Conservation (phyloP, 148 eudicot genomes). For the Rhododendron ferrugineum region DNA sequence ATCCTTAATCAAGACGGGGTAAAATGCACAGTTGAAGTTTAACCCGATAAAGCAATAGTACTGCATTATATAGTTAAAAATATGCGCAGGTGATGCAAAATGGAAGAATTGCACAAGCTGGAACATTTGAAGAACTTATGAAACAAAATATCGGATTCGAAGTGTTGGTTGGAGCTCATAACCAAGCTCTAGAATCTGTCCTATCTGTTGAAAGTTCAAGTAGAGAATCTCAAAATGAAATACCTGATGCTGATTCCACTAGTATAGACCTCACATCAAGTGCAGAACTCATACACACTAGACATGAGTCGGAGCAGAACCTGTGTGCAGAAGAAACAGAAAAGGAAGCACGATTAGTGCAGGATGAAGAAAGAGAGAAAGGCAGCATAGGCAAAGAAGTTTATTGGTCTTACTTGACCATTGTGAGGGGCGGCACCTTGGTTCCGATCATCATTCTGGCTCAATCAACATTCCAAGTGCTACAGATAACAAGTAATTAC, state of each 20-base stretch:
- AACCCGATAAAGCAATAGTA: neutral
- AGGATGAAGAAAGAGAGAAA: conserved; percentile 89
- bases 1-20: neutral
- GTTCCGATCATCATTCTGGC: conserved; percentile 73
- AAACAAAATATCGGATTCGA: conserved; percentile 85
- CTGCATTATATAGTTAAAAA: neutral
- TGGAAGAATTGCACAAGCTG: conserved; percentile 86
- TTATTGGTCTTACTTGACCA: conserved; percentile 75
- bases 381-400: conserved; percentile 97
- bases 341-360: conserved; percentile 64
- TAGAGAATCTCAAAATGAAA: conserved; percentile 30
- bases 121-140: conserved; percentile 72
- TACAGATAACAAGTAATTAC: conserved; percentile 88
- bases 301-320: conserved; percentile 54
- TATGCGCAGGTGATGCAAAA: conserved; percentile 81
- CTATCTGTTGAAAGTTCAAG: conserved; percentile 57
- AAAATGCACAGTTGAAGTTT: neutral
- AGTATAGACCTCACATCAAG: conserved; percentile 27
- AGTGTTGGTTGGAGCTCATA: conserved; percentile 87
- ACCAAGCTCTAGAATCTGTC: conserved; percentile 81
- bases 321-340: conserved; percentile 50
- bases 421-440: conserved; percentile 65
- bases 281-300: conserved; percentile 41
- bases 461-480: conserved; percentile 69
- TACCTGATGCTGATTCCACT: conserved; percentile 24